These are phyloP conservation scores for Phytophthora multivora DNA, from an alignment of 352 stramenopile genomes.

Conservation along the genomic window DNA sequence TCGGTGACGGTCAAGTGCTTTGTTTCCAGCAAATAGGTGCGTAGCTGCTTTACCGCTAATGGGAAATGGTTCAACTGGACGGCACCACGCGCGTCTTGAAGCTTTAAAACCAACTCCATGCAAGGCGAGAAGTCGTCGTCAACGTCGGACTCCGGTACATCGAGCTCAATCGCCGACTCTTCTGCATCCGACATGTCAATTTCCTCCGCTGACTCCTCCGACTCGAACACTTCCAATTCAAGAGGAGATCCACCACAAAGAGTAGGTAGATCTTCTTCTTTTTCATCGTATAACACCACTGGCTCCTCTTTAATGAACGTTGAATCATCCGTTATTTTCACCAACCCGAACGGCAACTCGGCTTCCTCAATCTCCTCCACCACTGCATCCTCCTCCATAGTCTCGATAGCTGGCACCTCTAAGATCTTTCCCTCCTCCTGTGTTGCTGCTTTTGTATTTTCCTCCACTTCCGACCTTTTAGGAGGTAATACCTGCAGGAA, in stretches of 20 bases:
- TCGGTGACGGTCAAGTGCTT: slow-evolving; percentile 25
- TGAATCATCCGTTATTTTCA: slow-evolving; percentile 1
- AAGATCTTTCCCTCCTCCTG: slow-evolving; percentile 1
- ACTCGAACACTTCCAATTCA: slow-evolving; percentile 26
- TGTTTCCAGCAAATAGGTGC: slow-evolving; percentile 23
- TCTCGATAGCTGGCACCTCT: slow-evolving; percentile 1
- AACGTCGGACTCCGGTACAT: slow-evolving; percentile 31
- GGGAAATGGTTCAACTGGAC: slow-evolving; percentile 32
- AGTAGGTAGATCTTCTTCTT: neutral
- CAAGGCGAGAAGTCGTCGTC: slow-evolving; percentile 27
- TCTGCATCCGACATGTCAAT: slow-evolving; percentile 10
- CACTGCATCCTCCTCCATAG: no score
- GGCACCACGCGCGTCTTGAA: slow-evolving; percentile 7
- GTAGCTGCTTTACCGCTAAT: slow-evolving; percentile 27
- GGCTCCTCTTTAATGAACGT: slow-evolving; percentile 24
- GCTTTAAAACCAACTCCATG: slow-evolving; percentile 18
- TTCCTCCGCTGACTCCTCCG: slow-evolving; percentile 15
- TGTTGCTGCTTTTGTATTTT: neutral
- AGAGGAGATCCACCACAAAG: slow-evolving; percentile 15
- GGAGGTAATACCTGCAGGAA: neutral
- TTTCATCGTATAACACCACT: neutral
- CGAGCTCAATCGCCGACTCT: slow-evolving; percentile 23
- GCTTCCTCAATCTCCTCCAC: neutral
- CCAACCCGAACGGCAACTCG: slow-evolving; percentile 14
- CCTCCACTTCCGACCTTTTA: neutral